phyloP scores from a whole-genome alignment of 75 land plant genomes.

The Sequoia sempervirens region DNA sequence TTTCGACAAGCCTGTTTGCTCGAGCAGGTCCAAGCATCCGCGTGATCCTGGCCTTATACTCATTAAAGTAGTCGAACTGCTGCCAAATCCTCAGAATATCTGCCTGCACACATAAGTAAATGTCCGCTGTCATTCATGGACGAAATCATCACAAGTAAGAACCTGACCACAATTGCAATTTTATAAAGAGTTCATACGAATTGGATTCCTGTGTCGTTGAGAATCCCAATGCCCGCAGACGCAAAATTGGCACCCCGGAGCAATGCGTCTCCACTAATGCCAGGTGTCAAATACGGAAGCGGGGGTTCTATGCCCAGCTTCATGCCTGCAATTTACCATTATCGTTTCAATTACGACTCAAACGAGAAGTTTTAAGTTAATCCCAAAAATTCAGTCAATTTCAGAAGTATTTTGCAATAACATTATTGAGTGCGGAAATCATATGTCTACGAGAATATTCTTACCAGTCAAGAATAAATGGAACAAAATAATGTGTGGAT shows the following conservation, averaged over 20 bases:
- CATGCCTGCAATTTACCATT: slow-evolving; percentile 12
- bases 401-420: too few relatives aligned
- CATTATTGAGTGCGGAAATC: too few relatives aligned
- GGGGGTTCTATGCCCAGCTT: slow-evolving; percentile 15
- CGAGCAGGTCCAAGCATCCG: slow-evolving; percentile 32
- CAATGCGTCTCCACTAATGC: slow-evolving; percentile 18
- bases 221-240: slow-evolving; percentile 50
- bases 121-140: not conserved
- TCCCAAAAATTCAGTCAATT: too few relatives aligned
- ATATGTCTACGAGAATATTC: too few relatives aligned
- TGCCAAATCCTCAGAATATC: slow-evolving; percentile 44
- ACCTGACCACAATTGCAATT: not conserved
- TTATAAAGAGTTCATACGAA: slow-evolving; percentile 27
- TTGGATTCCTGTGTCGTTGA: slow-evolving; percentile 47
- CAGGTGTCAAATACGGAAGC: slow-evolving; percentile 31
- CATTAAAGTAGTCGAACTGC: slow-evolving; percentile 47
- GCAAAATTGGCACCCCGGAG: slow-evolving; percentile 54
- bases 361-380: too few relatives aligned
- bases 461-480: too few relatives aligned
- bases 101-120: slow-evolving; percentile 23
- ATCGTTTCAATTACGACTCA: too few relatives aligned
- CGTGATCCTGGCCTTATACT: slow-evolving; percentile 35
- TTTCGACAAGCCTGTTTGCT: slow-evolving; percentile 25
- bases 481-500: too few relatives aligned
- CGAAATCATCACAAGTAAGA: not conserved